Base-by-base conservation (phyloP, 2,329 filamentous ascomycete species). In the Monilinia fructicola region DNA sequence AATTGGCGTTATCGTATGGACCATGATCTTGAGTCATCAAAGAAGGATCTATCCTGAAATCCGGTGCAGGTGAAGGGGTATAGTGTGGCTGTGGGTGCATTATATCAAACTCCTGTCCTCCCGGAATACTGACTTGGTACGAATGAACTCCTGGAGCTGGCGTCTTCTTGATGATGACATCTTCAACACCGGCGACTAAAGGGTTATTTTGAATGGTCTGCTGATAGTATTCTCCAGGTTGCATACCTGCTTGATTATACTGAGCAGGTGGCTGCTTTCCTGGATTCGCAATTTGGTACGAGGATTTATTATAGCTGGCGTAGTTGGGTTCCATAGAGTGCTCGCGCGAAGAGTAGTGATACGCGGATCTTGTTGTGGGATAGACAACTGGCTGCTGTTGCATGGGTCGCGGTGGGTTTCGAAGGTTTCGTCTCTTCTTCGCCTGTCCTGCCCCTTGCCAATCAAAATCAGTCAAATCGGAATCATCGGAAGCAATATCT, bases 271-370 rank as follows among this genome's bases (percentile, higher is more conserved):
- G 73, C 4, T 80, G 78, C 65, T 79, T 78, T 31, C 82, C 81
- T 52, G 84, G 83, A 71, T 85, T 84, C 50, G 77, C 79, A 60
- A 79, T 78, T 60, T 84, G 80, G 79, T 84, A 87, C 1, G 81
- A 79, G 2, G 82, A 82, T 68, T 76, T 78, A 55, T 81, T 77
- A 60, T 81, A 79, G 26, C 63, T 66, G 42, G 61, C 67, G 38
- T 70, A 69, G 26, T 18, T 46, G 66, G 73, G 70, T 64, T 76
- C 72, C 54, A 73, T 68, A 2, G 74, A 76, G 31, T 67, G 70
- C 46, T 73, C 74, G 66, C 75, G 71, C 16, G 73, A 74, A 4
- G 68, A 66, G 52, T 75, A 74, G 18, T 71, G 53, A 53, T 77
- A 76, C 21, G 75, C 74, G 38, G 75, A 76, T 62, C 68, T 67